These are phyloP conservation scores for Dactylorhiza incarnata DNA, from an alignment of 106 monocot genomes.

Conservation along the genomic window DNA sequence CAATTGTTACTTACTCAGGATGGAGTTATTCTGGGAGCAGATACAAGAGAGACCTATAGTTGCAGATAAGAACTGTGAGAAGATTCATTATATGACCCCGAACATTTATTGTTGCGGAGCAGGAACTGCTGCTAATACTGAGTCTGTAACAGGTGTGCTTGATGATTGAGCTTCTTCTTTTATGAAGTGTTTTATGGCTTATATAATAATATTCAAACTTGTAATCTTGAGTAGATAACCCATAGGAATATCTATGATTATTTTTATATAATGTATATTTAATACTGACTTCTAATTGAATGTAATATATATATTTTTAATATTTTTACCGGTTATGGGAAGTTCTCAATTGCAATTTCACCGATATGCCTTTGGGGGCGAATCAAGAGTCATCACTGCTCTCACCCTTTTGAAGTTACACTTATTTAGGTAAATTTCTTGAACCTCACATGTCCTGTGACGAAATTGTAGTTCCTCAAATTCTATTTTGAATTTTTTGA, in stretches of 20 bases:
- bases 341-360: constrained; percentile 26
- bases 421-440: constrained; percentile 57
- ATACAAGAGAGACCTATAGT: constrained; percentile 98
- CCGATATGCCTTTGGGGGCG: constrained; percentile 93
- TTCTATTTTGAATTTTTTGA: too few relatives aligned
- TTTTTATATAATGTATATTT: too few relatives aligned
- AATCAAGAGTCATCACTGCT: constrained; percentile 93
- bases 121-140: constrained; percentile 97
- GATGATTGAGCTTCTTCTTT: too few relatives aligned
- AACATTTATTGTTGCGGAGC: constrained; percentile 99
- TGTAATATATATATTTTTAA: too few relatives aligned
- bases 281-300: too few relatives aligned
- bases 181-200: too few relatives aligned
- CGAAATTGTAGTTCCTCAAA: too few relatives aligned
- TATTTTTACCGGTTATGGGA: too few relatives aligned
- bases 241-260: too few relatives aligned
- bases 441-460: background rate
- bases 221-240: too few relatives aligned
- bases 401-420: constrained; percentile 88
- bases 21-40: constrained; percentile 95
- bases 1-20: constrained; percentile 38
- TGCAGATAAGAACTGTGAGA: constrained; percentile 99
- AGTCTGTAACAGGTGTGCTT: constrained; percentile 97
- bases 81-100: constrained; percentile 97
- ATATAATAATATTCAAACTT: too few relatives aligned